Evolutionary conservation across 2,329 filamentous ascomycete genomes (phyloP), one percentile per base, ranked within the genome.

Genomic region (Didymella glomerata): DNA sequence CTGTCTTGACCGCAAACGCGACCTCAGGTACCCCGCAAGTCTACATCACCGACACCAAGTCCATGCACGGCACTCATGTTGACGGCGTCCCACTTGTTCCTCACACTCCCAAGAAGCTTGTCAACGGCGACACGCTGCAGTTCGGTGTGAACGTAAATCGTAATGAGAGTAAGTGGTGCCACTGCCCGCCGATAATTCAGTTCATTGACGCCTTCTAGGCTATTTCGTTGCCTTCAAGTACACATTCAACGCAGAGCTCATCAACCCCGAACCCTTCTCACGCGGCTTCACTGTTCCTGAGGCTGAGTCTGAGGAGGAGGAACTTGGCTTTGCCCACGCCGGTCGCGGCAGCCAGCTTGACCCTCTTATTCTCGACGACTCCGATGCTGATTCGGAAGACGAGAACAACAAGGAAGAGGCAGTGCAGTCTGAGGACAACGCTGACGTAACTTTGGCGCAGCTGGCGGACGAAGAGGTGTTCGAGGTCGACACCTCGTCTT

Each of bases 61-160:
- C 86, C 9, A 87, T 87, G 81, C 87, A 89, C 69, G 87, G 87
- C 28, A 89, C 86, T 18, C 81, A 75, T 57, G 62, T 88, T 48
- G 86, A 88, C 65, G 78, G 79, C 34, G 66, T 55, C 9, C 58
- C 51, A 34, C 65, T 79, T 7, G 40, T 62, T 2, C 60, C 68
- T n/a, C 53, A 70, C 18, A 63, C 49, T 14, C 64, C 70, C 9
- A 55, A 66, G 24, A 60, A 60, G 32, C 62, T 79, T 41, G 61
- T 59, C 16, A 67, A 66, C 48, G 76, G 76, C 3, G 76, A 78
- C 50, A 50, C 63, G 16, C 50, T 79, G 25, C 74, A 75, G 63
- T 77, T 79, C 48, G 77, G 77, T 27, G 55, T 64, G 16, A 68
- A 76, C 45, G 73, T 79, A 2, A 71, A 71, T 51, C 72, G 76